Percentiles rank a stretch among this genome's conserved stretches.
Conservation (phyloP, 192 early-diverging fungal species). For the Dispira parvispora region DNA sequence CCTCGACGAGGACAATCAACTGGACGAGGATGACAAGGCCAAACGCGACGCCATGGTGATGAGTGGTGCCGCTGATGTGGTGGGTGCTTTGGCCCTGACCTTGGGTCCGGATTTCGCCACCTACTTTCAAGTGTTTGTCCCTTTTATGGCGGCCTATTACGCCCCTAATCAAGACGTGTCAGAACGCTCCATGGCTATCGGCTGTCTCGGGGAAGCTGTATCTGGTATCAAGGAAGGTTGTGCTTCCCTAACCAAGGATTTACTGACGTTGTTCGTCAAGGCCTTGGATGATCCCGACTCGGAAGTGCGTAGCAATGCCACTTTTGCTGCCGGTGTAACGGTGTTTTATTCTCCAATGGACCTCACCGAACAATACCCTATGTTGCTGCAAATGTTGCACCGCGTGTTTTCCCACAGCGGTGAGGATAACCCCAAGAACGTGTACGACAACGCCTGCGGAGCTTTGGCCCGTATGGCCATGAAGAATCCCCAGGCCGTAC, state of each 20-base stretch:
- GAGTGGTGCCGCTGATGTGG: slow-evolving; percentile 61
- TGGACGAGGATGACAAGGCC: slow-evolving; percentile 70
- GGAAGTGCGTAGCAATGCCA: slow-evolving; percentile 76
- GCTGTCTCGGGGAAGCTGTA: slow-evolving; percentile 69
- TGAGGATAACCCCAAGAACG: slow-evolving; percentile 28
- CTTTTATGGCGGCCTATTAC: slow-evolving; percentile 65
- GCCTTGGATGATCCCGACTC: slow-evolving; percentile 59
- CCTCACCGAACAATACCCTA: slow-evolving; percentile 43
- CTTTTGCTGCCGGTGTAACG: slow-evolving; percentile 62
- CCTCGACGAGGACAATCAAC: slow-evolving; percentile 39
- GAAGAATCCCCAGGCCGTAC: slow-evolving; percentile 46
- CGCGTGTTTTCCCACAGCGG: slow-evolving; percentile 34
- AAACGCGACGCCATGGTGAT: slow-evolving; percentile 74
- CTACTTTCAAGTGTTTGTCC: slow-evolving; percentile 63
- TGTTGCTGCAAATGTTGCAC: slow-evolving; percentile 41
- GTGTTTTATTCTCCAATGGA: slow-evolving; percentile 47
- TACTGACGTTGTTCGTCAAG: slow-evolving; percentile 53
- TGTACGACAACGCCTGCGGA: slow-evolving; percentile 62
- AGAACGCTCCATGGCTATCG: slow-evolving; percentile 83
- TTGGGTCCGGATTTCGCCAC: slow-evolving; percentile 57
- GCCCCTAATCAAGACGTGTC: slow-evolving; percentile 38
- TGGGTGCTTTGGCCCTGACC: slow-evolving; percentile 54
- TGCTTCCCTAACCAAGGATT: slow-evolving; percentile 32
- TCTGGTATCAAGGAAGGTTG: slow-evolving; percentile 40
- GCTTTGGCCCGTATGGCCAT: slow-evolving; percentile 62